Evolutionary conservation across 805 yeast species (phyloP).

Genomic region (Saccharomycopsis olivae): DNA sequence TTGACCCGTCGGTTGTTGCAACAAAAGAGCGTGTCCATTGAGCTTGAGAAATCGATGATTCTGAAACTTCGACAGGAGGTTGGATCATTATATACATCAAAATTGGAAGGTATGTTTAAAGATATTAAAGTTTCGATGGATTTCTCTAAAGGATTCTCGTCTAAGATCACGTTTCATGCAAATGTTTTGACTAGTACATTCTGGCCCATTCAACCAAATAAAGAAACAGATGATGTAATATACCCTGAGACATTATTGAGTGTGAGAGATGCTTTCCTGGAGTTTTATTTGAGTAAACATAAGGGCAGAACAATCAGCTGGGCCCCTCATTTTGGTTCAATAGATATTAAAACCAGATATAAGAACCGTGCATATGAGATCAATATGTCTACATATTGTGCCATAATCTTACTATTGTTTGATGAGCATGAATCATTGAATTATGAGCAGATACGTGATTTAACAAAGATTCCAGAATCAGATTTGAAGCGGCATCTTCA

Average conservation of each 20-base stretch:
- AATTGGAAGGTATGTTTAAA: slow-evolving; percentile 77
- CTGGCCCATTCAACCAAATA: slow-evolving; percentile 53
- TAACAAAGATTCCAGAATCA: slow-evolving; percentile 59
- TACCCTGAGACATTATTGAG: slow-evolving; percentile 27
- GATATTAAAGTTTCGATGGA: slow-evolving; percentile 58
- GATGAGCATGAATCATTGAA: slow-evolving; percentile 45
- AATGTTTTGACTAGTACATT: slow-evolving; percentile 49
- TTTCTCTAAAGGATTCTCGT: slow-evolving; percentile 30
- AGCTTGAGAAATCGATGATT: slow-evolving; percentile 61
- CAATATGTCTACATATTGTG: slow-evolving; percentile 72
- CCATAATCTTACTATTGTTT: slow-evolving; percentile 67
- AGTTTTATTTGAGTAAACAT: slow-evolving; percentile 40
- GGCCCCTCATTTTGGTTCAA: slow-evolving; percentile 78
- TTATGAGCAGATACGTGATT: slow-evolving; percentile 47
- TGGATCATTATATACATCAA: slow-evolving; percentile 70
- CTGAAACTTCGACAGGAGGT: slow-evolving; percentile 61
- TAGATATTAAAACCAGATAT: slow-evolving; percentile 65
- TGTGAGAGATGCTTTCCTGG: slow-evolving; percentile 36
- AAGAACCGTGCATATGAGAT: slow-evolving; percentile 65
- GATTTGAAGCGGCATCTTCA: slow-evolving; percentile 73
- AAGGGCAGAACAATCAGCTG: slow-evolving; percentile 55
- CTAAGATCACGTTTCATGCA: slow-evolving; percentile 34
- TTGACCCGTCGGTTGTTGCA: slow-evolving; percentile 68
- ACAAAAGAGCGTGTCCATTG: slow-evolving; percentile 30
- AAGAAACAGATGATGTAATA: slow-evolving; percentile 17